Base-by-base conservation (phyloP, 2,329 filamentous ascomycete genomes). In the Colletotrichum orbiculare region DNA sequence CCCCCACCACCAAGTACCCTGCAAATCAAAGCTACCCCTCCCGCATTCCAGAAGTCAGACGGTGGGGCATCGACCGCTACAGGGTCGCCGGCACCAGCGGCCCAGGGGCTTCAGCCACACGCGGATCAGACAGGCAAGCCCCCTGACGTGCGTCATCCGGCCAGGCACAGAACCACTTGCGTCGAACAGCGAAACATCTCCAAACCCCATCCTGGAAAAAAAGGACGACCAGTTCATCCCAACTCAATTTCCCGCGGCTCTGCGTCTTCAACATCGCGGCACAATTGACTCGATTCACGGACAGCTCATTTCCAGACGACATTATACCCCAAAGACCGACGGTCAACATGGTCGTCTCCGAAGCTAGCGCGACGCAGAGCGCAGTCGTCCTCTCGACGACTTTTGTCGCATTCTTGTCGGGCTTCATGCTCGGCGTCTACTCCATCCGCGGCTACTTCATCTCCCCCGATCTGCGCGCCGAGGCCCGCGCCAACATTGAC, bases 361-460 rank as follows among this genome's bases (percentile, higher is more conserved):
- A 66, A 10, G 25, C 54, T 46, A 48, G 47, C 47, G 39, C 17
- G 13, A 15, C 47, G 39, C 55, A 52, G 55, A 48, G 54, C 55
- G 60, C 47, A 66, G 83, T 94, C 63, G 82, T 94, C 49, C 80
- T 95, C 68, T 88, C 89, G 59, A 94, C 92, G 15, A 89, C 89
- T 69, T 85, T 96, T 67, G 81, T 95, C 61, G 87, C 90, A 68
- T 89, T 92, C 70, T 76, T 96, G 58, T 86, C 88, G 1, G 94
- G 94, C 71, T 97, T 95, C 79, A 87, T 94, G 42, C 85, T 97
- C 12, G 93, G 92, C 68, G 80, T 97, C 65, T 94, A 94, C 78
- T 84, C 89, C 15, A 85, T 86, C 66, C 83, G 78, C 61, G 86
- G 87, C 61, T 88, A 87, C 79, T 74, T 88, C 49, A 80, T 88